Evolutionary conservation across 371 early-diverging fungal genomes (phyloP).

Genomic region (Mycotypha africana): DNA sequence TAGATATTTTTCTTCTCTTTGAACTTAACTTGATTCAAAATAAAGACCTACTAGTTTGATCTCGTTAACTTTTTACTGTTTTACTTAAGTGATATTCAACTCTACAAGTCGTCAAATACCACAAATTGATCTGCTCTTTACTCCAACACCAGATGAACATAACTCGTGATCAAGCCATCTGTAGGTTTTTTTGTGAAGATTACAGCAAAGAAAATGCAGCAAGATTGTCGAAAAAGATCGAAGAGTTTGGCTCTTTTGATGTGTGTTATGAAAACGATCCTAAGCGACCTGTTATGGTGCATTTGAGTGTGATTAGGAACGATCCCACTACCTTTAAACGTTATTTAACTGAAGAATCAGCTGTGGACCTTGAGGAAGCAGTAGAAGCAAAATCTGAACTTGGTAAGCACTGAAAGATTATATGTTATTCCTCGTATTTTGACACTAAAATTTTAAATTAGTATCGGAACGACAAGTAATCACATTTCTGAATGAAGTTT

Average conservation of each 20-base stretch:
- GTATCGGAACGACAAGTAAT: background rate
- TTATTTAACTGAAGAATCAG: conserved; percentile 13
- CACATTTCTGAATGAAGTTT: background rate
- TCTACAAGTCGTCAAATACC: too few relatives aligned
- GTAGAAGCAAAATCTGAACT: conserved; percentile 12
- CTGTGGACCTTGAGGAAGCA: conserved; percentile 4
- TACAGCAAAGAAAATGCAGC: conserved; percentile 11
- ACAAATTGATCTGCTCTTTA: conserved; percentile 2
- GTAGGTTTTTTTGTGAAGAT: conserved; percentile 10
- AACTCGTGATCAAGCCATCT: conserved; percentile 16
- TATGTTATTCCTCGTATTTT: conserved; percentile 4
- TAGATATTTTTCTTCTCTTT: too few relatives aligned
- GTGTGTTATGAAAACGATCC: conserved; percentile 15
- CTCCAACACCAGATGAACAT: conserved; percentile 9
- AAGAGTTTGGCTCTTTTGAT: conserved; percentile 10
- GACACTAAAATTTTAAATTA: conserved; percentile 4
- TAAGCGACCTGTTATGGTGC: conserved; percentile 8
- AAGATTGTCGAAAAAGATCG: conserved; percentile 8
- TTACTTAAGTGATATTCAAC: too few relatives aligned
- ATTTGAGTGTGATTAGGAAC: conserved; percentile 12
- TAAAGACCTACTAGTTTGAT: too few relatives aligned
- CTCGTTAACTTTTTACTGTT: too few relatives aligned
- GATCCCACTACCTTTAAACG: conserved; percentile 13
- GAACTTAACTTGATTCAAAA: too few relatives aligned
- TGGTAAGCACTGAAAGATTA: conserved; percentile 12